Evolutionary conservation across 768 basidiomycete species (phyloP).

Genomic region (Brasilioporus rufonigricans): DNA sequence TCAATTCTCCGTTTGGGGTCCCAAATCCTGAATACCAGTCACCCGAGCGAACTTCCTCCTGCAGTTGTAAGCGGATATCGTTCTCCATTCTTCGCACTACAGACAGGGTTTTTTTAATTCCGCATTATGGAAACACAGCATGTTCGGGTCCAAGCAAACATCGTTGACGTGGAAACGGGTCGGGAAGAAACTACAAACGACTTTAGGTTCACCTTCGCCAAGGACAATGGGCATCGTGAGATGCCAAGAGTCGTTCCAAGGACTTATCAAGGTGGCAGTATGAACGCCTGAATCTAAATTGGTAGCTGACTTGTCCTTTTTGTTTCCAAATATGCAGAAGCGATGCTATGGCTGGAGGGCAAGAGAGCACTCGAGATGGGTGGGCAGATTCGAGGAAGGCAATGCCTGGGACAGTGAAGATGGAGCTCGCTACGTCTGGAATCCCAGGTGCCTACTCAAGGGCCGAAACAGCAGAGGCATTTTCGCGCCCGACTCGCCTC

Average conservation of each 20-base stretch:
- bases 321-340: conserved; percentile 45
- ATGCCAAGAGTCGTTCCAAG: conserved; percentile 55
- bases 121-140: conserved; percentile 43
- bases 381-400: conserved; percentile 52
- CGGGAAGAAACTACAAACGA: conserved; percentile 68
- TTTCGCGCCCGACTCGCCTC: too few species aligned
- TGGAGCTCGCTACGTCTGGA: neutral
- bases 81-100: neutral
- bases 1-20: conserved; percentile 75
- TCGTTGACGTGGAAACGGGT: conserved; percentile 67
- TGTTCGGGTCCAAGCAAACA: conserved; percentile 67
- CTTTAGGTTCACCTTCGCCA: conserved; percentile 73
- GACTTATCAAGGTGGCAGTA: conserved; percentile 59
- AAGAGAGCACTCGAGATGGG: conserved; percentile 70
- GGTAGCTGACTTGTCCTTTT: conserved; percentile 6
- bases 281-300: neutral
- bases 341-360: conserved; percentile 84
- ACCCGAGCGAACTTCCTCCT: conserved; percentile 32
- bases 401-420: conserved; percentile 13
- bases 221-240: conserved; percentile 37
- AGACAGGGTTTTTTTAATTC: neutral
- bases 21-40: conserved; percentile 58
- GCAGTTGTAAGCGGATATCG: conserved; percentile 49
- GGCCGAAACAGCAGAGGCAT: too few species aligned
- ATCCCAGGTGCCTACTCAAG: too few species aligned